Conservation (phyloP, 164 flowering plant genomes). For the Macadamia tetraphylla region DNA sequence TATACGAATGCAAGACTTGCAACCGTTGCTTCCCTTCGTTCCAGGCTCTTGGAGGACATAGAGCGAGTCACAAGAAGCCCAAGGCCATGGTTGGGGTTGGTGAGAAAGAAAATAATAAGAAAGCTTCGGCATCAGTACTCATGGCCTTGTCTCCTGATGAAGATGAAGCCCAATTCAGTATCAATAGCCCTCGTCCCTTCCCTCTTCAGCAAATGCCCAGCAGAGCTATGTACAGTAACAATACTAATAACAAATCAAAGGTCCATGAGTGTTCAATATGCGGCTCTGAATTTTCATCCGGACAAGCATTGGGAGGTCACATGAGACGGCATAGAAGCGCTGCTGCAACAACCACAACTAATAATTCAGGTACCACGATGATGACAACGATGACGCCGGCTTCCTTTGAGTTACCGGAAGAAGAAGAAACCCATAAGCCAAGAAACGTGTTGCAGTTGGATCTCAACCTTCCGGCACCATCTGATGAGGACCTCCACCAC, state of each 20-base stretch:
- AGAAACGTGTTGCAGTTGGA: slow-evolving; percentile 46
- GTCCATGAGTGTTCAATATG: slow-evolving; percentile 62
- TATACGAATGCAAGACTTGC: slow-evolving; percentile 62
- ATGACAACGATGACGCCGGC: background rate
- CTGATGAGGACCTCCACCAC: slow-evolving; percentile 35
- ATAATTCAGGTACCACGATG: no score
- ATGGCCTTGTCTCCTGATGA: slow-evolving; percentile 2
- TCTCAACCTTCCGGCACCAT: slow-evolving; percentile 83
- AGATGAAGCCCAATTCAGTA: slow-evolving; percentile 8
- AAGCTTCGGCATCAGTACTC: background rate
- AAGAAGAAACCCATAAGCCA: slow-evolving; percentile 14
- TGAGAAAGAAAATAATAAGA: background rate
- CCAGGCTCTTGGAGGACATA: slow-evolving; percentile 65
- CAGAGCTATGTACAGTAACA: background rate
- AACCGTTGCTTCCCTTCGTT: slow-evolving; percentile 48
- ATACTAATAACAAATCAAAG: slow-evolving; percentile 15
- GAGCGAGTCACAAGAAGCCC: slow-evolving; percentile 62
- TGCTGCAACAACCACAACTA: background rate
- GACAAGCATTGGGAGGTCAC: slow-evolving; percentile 70
- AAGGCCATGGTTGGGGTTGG: slow-evolving; percentile 12
- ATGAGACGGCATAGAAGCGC: slow-evolving; percentile 51
- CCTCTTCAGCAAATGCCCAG: background rate
- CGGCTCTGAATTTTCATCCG: slow-evolving; percentile 50
- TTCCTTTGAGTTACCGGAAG: background rate
- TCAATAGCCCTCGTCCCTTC: slow-evolving; percentile 3